A percentile compares a stretch with the other conserved stretches of the same genome.
Conservation (phyloP, 2,329 filamentous ascomycete species). For the Pseudogymnoascus sp. region DNA sequence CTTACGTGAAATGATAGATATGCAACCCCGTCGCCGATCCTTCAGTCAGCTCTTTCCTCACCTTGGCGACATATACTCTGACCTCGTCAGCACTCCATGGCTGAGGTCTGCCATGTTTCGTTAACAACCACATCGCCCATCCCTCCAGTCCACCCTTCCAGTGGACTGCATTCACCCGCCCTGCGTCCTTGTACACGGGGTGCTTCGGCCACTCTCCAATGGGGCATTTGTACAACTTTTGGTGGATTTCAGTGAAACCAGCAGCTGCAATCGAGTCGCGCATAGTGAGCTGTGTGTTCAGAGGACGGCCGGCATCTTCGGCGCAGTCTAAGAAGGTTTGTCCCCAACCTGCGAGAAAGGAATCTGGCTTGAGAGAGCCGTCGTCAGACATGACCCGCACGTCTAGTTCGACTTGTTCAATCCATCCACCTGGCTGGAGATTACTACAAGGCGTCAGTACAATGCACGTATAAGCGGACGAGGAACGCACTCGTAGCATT, state of each 20-base stretch:
- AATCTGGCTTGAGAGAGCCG: slow-evolving; percentile 12
- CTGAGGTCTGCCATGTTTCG: slow-evolving; percentile 21
- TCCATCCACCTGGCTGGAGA: slow-evolving; percentile 12
- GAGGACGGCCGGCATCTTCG: slow-evolving; percentile 20
- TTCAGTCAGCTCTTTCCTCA: slow-evolving; percentile 20
- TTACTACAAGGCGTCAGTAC: not conserved
- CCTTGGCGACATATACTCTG: slow-evolving; percentile 20
- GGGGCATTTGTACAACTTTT: slow-evolving; percentile 1
- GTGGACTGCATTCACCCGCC: slow-evolving; percentile 20
- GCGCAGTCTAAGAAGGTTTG: slow-evolving; percentile 20
- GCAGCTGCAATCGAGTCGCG: slow-evolving; percentile 22
- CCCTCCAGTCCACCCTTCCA: slow-evolving; percentile 26
- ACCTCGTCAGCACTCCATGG: slow-evolving; percentile 24
- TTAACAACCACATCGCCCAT: slow-evolving; percentile 27
- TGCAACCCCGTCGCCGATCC: not conserved
- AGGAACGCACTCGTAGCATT: not conserved
- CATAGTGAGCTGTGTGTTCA: slow-evolving; percentile 23
- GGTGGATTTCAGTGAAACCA: not conserved
- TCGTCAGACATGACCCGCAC: slow-evolving; percentile 11
- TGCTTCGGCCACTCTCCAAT: slow-evolving; percentile 9
- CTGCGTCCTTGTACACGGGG: slow-evolving; percentile 15
- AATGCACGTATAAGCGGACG: not conserved
- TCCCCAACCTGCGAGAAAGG: slow-evolving; percentile 18
- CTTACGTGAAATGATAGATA: slow-evolving; percentile 3
- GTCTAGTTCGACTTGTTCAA: slow-evolving; percentile 10